Base-by-base conservation (phyloP, 2,329 filamentous ascomycete species). In the Uncinocarpus reesii region DNA sequence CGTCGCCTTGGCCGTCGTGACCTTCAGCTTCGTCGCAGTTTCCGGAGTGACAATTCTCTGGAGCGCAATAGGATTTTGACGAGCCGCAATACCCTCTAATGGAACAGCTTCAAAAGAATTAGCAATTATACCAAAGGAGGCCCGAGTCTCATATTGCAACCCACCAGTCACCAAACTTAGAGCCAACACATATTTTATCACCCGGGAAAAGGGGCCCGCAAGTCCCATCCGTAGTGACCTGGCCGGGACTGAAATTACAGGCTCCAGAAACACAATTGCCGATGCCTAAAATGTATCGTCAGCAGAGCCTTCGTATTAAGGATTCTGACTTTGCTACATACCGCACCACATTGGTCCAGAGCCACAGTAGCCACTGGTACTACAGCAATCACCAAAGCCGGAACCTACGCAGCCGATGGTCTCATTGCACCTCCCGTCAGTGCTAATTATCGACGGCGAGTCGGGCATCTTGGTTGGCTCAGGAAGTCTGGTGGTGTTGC, bases 21-120 rank as follows among this genome's bases (percentile, higher is more conserved):
- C 24, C 42, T n/a, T 40, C 36, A 7, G 23, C 18, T 24, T 13
- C 15, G 5, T 41, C 36, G 48, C 58, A 59, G 32, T 52, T 51
- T 6, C 57, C 58, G 29, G 56, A 55, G 31, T 56, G 53, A 50
- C 58, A 58, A 42, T 53, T 53, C 23, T 53, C 52, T 34, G 51
- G 32, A 16, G 48, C 54, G 32, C 58, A 60, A 29, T 60, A 53
- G n/a, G 46, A 48, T 15, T 53, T 23, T 4, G 49, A 49, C 18
- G 44, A 54, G 24, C 55, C 54, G 37, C 57, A 59, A 42, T 56
- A 58, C 7, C 52, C 55, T 18, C 26, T 35, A n/a, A 28, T 53
- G 4, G 53, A 55, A 42, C 53, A 55, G 31, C 53, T 55, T 18
- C 18, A 35, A 23, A 7, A 41, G 32, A 15, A 28, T 50, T 35